Conservation (phyloP, 768 basidiomycete genomes). For the Auriscalpium orientale region DNA sequence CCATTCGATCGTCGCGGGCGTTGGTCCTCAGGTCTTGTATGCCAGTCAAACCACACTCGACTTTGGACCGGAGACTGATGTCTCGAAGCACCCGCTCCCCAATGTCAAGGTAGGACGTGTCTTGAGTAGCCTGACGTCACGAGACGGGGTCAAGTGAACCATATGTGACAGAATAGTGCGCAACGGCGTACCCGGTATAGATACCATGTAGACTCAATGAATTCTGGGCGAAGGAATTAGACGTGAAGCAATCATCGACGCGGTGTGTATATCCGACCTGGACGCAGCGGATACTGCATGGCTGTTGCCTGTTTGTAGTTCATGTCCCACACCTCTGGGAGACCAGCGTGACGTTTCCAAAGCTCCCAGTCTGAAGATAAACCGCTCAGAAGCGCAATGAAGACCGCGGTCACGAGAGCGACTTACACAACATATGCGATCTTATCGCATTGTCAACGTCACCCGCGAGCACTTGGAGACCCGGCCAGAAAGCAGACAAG, state of each 20-base stretch:
- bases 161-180: background rate
- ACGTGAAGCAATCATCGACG: background rate
- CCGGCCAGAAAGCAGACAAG: conserved; percentile 96
- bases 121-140: conserved; percentile 71
- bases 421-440: conserved; percentile 79
- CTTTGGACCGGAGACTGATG: conserved; percentile 64
- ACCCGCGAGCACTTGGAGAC: conserved; percentile 80
- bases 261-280: conserved; percentile 30
- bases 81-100: conserved; percentile 81
- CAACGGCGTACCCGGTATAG: conserved; percentile 63
- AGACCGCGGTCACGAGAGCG: background rate
- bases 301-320: conserved; percentile 64
- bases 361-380: conserved; percentile 73
- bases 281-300: conserved; percentile 73
- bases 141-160: background rate
- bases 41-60: conserved; percentile 80
- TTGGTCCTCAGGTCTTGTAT: conserved; percentile 75
- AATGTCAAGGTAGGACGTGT: conserved; percentile 88
- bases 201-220: conserved; percentile 95
- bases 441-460: conserved; percentile 88
- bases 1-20: conserved; percentile 89
- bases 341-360: conserved; percentile 79
- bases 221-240: conserved; percentile 42
- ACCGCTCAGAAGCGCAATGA: background rate
- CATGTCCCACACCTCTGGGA: conserved; percentile 92